phyloP scores from a whole-genome alignment of 305 asterid genomes.

The Galium porrigens region DNA sequence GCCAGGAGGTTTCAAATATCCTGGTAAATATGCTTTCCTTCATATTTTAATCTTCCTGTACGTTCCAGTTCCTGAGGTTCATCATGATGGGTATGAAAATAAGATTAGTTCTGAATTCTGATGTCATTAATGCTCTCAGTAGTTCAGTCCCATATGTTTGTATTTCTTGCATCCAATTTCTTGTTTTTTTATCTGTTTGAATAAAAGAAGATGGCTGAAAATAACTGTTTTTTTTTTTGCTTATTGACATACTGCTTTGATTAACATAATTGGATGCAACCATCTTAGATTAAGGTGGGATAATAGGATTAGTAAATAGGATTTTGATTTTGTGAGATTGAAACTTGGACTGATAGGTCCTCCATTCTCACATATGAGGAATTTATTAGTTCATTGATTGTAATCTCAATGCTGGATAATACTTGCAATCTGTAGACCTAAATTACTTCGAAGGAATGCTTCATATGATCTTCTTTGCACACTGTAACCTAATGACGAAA shows the following conservation, averaged over 20 bases:
- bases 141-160: not conserved
- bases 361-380: not conserved
- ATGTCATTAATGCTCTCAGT: not conserved
- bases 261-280: not conserved
- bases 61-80: constrained; percentile 6
- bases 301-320: not conserved
- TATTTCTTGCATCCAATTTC: too few relatives aligned
- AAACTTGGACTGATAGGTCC: not conserved
- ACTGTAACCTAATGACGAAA: not conserved
- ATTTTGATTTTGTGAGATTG: not conserved
- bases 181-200: not conserved
- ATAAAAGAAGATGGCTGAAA: not conserved
- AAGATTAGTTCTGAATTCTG: not conserved
- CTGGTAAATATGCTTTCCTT: constrained; percentile 17
- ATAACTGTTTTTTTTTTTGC: not conserved
- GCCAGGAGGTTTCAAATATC: not conserved
- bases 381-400: not conserved
- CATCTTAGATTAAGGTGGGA: not conserved
- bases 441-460: not conserved
- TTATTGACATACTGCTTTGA: not conserved
- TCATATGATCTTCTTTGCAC: not conserved
- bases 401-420: not conserved
- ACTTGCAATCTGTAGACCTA: not conserved
- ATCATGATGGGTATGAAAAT: not conserved
- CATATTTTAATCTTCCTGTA: not conserved